phyloP scores from a whole-genome alignment of 2,329 filamentous ascomycete species.

The Hymenoscyphus linearis region DNA sequence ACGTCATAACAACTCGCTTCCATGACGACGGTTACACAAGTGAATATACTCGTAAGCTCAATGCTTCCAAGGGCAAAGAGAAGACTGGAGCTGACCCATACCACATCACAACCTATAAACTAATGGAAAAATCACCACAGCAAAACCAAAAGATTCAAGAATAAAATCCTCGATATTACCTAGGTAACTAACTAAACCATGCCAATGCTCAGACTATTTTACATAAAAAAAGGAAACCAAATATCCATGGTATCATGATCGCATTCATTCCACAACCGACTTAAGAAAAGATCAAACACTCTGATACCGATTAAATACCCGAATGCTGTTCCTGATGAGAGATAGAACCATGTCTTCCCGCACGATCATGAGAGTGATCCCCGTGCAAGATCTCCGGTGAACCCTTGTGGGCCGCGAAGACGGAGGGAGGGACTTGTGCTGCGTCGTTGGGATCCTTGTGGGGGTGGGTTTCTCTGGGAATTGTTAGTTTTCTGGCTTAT shows the following conservation, averaged over 20 bases:
- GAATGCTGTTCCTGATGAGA: conserved; percentile 44
- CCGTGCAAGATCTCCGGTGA: conserved; percentile 8
- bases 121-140: no score
- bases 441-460: conserved; percentile 8
- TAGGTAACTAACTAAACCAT: no score
- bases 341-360: conserved; percentile 40
- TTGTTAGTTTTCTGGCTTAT: background rate
- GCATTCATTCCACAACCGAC: background rate
- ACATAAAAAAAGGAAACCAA: background rate
- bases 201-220: background rate
- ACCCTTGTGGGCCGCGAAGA: conserved; percentile 10
- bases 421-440: conserved; percentile 10
- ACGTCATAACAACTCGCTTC: no score
- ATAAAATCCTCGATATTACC: no score
- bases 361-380: conserved; percentile 36
- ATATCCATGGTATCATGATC: background rate
- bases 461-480: background rate
- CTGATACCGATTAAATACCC: conserved; percentile 9
- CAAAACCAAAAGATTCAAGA: no score
- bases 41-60: no score
- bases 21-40: no score
- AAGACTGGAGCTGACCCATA: no score
- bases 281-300: background rate
- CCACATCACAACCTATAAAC: no score
- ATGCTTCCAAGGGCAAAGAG: no score